Base-by-base conservation (phyloP, 805 yeast species). In the Starmerella scarabaei region DNA sequence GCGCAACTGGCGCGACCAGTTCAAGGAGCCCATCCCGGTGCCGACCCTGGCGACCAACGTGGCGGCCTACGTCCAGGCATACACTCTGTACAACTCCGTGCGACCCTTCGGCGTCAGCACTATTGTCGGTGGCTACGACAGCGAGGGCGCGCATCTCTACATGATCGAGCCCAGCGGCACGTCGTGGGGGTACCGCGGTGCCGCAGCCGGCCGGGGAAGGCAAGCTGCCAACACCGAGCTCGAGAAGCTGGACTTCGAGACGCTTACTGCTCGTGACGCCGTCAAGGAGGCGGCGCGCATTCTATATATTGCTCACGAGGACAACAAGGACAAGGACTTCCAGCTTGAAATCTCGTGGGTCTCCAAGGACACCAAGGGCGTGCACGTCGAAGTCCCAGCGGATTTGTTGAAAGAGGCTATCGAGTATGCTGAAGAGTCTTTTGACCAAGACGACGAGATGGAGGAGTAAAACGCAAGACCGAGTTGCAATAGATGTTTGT, bases 81-180 rank as follows among this genome's bases (percentile, higher is more conserved):
- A 84, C 63, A 91, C 99, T 3, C 73, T 94, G 56, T 91, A 86
- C 65, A 84, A 82, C 60, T 86, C 96, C 26, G 98, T 91, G 9
- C 80, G 99, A 63, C 99, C 99, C 18, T 91, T 91, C 61, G 99
- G 99, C 41, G 74, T 93, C 45, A 75, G 84, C 40, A 76, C 94
- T 9, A 86, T 91, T 47, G 72, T 91, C 35, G 98, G 96, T 38
- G 98, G 98, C 50, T 74, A 82, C 36, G 78, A 74, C 32, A 33
- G 14, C 23, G 73, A 80, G 45, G 97, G 96, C 11, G 73, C 93
- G 17, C 96, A 88, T 60, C 71, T 91, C 53, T 88, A 80, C 64
- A 91, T 88, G 96, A 69, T 91, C 43, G 99, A 91, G 60, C 98
- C 99, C 53, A 81, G 93, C 59, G 99, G 99, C 47, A 68, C 84